Evolutionary conservation across 495 filamentous ascomycete genomes (phyloP), one percentile per base, ranked within the genome.

Genomic region (Rusavskia elegans): DNA sequence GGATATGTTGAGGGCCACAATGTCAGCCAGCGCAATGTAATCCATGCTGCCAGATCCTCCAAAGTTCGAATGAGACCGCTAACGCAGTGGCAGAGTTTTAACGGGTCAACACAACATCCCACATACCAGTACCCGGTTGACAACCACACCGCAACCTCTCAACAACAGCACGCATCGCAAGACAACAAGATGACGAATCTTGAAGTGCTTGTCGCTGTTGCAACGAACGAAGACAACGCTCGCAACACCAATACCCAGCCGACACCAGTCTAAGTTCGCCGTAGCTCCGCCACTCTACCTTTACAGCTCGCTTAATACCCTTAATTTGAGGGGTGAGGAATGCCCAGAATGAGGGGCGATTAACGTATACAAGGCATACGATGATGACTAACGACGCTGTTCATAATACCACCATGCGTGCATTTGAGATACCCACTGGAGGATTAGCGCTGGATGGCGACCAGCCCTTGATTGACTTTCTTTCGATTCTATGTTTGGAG

Each of bases 201-300:
- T 21, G 84, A 95, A 53, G 85, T 86, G 16, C 76, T 95, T 30
- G 89, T 95, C 25, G 89, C 89, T 3, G 87, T 92, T 51, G 89
- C 89, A 9, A 92, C 89, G 2, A 85, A 83, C 53, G 85, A 94
- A 61, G 80, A 85, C 41, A 78, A 82, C 6, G 59, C 52, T 46
- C 44, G 44, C 44, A 46, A 46, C 44, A 25, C 44, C 7, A 46
- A 23, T 11, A 27, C 44, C 3, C 8, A 25, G 14, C 44, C 19
- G 9, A 20, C 21, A 46, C 20, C 21, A 29, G 10, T 11, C 32
- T 35, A 14, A 35, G 10, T 35, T 7, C 13, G 2, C 2, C 13
- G 13, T 11, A 7, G 32, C 13, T 35, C 32, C 8, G 32, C 13
- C 9, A 27, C 25, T 27, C 25, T 27, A 27, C 25, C 25, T 27